A percentile compares a stretch with the other conserved stretches of the same genome.
These are phyloP conservation scores for Magnusiomyces paraingens DNA, from an alignment of 1,139 yeast species.

Conservation along the genomic window DNA sequence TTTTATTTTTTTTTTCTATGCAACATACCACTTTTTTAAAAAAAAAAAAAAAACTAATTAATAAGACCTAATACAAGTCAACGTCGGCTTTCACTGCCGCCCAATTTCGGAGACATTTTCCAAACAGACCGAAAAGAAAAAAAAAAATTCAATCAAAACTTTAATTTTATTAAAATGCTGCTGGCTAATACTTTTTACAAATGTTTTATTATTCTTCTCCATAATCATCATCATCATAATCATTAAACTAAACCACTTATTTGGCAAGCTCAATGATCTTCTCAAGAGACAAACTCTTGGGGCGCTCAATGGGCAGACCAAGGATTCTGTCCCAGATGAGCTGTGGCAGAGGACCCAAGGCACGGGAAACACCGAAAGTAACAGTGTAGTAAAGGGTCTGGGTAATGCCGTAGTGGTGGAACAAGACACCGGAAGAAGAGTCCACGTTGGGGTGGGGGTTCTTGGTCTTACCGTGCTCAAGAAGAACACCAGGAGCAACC, in stretches of 20 bases:
- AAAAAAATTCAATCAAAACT: neutral
- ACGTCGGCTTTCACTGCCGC: no score
- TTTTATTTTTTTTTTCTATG: no score
- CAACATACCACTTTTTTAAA: no score
- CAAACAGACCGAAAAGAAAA: neutral
- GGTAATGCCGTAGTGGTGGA: slow-evolving; percentile 94
- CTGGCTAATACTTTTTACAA: neutral
- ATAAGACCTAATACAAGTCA: no score
- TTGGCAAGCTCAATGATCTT: slow-evolving; percentile 30
- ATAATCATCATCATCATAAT: no score
- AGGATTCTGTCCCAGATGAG: slow-evolving; percentile 93
- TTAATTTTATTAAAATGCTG: neutral
- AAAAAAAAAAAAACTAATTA: no score
- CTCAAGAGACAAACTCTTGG: slow-evolving; percentile 82
- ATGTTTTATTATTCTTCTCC: slow-evolving; percentile 1
- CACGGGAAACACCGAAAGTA: slow-evolving; percentile 96
- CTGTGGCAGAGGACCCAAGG: slow-evolving; percentile 96
- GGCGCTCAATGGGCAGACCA: slow-evolving; percentile 96
- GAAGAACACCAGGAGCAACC: slow-evolving; percentile 91
- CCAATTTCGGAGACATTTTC: no score
- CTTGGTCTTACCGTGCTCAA: slow-evolving; percentile 96
- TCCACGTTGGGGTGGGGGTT: slow-evolving; percentile 99
- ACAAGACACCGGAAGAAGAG: slow-evolving; percentile 93
- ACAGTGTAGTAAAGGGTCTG: slow-evolving; percentile 97
- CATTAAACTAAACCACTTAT: slow-evolving; percentile 13